These are phyloP conservation scores for Suillus subluteus DNA, from an alignment of 768 basidiomycete genomes.

Conservation along the genomic window DNA sequence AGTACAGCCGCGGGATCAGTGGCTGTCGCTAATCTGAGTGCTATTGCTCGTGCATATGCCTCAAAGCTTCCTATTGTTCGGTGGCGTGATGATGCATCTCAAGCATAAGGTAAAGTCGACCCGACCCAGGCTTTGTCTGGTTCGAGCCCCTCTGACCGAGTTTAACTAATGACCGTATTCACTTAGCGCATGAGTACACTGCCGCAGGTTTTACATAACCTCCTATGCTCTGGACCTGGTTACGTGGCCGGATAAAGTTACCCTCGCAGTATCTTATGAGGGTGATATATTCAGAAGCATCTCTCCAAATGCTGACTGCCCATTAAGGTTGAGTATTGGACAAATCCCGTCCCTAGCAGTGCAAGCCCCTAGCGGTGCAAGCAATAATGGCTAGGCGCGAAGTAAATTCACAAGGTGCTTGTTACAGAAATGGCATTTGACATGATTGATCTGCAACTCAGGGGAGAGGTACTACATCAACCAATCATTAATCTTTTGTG, in stretches of 20 bases:
- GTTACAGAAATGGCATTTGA: neutral
- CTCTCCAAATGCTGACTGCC: constrained; percentile 4
- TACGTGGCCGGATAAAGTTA: constrained; percentile 52
- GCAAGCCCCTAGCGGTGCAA: constrained; percentile 39
- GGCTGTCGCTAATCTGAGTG: constrained; percentile 34
- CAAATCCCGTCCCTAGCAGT: constrained; percentile 50
- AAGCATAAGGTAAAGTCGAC: constrained; percentile 36
- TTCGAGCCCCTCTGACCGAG: neutral
- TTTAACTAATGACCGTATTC: constrained; percentile 60
- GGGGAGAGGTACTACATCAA: constrained; percentile 32
- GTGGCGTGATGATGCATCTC: constrained; percentile 48
- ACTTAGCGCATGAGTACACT: constrained; percentile 51
- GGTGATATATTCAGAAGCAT: constrained; percentile 55
- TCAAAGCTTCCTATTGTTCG: constrained; percentile 45
- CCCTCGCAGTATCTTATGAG: constrained; percentile 55
- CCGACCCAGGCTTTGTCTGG: neutral
- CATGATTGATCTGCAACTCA: constrained; percentile 14
- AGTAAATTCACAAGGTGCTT: constrained; percentile 39
- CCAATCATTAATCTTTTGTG: constrained; percentile 13
- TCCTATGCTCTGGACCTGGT: constrained; percentile 56
- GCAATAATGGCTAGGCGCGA: constrained; percentile 62
- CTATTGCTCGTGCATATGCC: constrained; percentile 37
- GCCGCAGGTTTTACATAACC: constrained; percentile 73
- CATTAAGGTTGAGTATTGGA: constrained; percentile 62
- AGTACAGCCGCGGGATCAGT: constrained; percentile 44